Conservation (phyloP, 371 early-diverging fungal genomes). For the Massospora cicadina region DNA sequence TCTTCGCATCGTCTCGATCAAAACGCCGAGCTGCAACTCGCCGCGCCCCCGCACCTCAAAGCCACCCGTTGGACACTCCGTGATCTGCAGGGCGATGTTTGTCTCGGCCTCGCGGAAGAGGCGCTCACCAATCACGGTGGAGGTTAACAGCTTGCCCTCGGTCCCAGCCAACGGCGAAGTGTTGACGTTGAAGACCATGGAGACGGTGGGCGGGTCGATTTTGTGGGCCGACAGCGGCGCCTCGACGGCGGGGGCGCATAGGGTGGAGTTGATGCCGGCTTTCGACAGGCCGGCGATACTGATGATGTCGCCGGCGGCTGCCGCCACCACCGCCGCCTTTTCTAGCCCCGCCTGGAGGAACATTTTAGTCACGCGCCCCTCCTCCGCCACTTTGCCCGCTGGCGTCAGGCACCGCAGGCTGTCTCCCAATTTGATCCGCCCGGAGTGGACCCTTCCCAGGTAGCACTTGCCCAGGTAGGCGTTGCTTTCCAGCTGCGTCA, state of each 20-base stretch:
- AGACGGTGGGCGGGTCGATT: conserved; percentile 62
- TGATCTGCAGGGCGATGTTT: conserved; percentile 50
- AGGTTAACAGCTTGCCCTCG: conserved; percentile 51
- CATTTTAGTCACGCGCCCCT: conserved; percentile 47
- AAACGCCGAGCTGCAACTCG: conserved; percentile 59
- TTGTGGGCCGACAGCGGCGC: conserved; percentile 44
- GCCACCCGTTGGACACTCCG: conserved; percentile 33
- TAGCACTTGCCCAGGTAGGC: conserved; percentile 59
- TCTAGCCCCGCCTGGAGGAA: conserved; percentile 47
- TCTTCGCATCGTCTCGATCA: conserved; percentile 72
- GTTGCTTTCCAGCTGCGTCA: conserved; percentile 62
- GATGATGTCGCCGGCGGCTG: conserved; percentile 71
- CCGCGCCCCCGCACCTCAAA: conserved; percentile 70
- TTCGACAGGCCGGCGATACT: conserved; percentile 46
- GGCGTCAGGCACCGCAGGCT: conserved; percentile 41
- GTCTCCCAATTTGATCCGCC: conserved; percentile 43
- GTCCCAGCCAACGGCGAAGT: conserved; percentile 61
- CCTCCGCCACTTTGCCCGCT: conserved; percentile 31
- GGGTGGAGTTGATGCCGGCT: conserved; percentile 53
- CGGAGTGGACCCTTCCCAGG: conserved; percentile 46
- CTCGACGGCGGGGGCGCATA: conserved; percentile 32
- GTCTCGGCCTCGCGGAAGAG: conserved; percentile 52
- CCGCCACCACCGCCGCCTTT: conserved; percentile 40
- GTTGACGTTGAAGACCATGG: conserved; percentile 60
- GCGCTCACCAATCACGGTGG: conserved; percentile 50